phyloP scores from a whole-genome alignment of 306 rosid genomes.

The Sophora flavescens region DNA sequence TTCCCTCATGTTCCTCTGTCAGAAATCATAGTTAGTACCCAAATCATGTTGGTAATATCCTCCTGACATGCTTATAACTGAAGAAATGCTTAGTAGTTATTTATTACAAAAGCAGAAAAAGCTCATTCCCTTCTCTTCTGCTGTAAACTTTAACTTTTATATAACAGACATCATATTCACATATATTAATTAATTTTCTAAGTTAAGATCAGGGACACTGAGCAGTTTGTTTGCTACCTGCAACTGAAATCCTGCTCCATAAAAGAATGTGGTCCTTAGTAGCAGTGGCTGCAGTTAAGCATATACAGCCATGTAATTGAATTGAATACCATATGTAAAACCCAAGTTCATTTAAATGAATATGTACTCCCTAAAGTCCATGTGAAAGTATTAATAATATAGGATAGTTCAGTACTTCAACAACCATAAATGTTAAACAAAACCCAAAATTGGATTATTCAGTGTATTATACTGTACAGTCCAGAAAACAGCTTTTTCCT shows the following conservation, averaged over 20 bases:
- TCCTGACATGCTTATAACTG: constrained; percentile 40
- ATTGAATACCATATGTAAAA: constrained; percentile 34
- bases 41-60: constrained; percentile 32
- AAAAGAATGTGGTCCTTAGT: constrained; percentile 21
- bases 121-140: background rate
- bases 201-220: background rate
- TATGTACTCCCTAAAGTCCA: constrained; percentile 36
- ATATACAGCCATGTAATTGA: background rate
- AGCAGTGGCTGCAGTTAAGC: constrained; percentile 17
- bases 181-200: background rate
- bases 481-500: constrained; percentile 22
- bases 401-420: constrained; percentile 19
- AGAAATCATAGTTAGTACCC: constrained; percentile 28
- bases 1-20: background rate
- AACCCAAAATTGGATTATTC: constrained; percentile 5
- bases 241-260: constrained; percentile 18
- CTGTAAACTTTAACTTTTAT: background rate
- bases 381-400: constrained; percentile 25
- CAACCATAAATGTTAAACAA: constrained; percentile 36
- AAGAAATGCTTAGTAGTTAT: constrained; percentile 37
- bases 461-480: constrained; percentile 31
- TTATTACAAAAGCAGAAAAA: constrained; percentile 1
- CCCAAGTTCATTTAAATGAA: constrained; percentile 31
- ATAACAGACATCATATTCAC: background rate
- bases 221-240: constrained; percentile 18